Percentiles rank a stretch among this genome's conserved stretches.
Evolutionary conservation across 2,329 filamentous ascomycete species (phyloP).

Genomic region (Teratosphaeria viscida): DNA sequence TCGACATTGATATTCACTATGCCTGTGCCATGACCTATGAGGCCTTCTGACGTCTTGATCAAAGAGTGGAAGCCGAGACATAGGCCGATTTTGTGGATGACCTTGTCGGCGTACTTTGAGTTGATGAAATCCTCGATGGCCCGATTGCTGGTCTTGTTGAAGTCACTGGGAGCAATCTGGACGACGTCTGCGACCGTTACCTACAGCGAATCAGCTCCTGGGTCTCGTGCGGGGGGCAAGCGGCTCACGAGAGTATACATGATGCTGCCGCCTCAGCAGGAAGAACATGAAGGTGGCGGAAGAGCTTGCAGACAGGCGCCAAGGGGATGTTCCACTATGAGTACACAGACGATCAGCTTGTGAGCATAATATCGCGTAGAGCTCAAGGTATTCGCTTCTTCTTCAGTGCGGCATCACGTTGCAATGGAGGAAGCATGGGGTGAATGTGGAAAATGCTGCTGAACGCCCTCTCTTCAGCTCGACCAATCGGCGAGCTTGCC

Average conservation of each 20-base stretch:
- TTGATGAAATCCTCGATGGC: slow-evolving; percentile 97
- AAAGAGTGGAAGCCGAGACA: slow-evolving; percentile 92
- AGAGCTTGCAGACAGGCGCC: background rate
- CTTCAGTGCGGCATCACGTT: background rate
- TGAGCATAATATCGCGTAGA: background rate
- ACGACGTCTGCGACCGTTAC: slow-evolving; percentile 91
- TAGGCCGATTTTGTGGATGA: slow-evolving; percentile 86
- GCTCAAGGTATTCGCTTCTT: background rate
- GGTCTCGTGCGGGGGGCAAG: background rate
- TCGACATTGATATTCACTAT: slow-evolving; percentile 94
- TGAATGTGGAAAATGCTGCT: background rate
- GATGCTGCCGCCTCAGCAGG: background rate
- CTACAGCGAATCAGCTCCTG: slow-evolving; percentile 37
- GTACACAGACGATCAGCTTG: background rate
- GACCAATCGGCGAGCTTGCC: background rate
- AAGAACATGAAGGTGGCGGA: background rate
- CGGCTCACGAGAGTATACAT: slow-evolving; percentile 18
- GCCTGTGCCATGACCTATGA: slow-evolving; percentile 87
- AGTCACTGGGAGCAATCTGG: slow-evolving; percentile 81
- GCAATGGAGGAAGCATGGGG: background rate
- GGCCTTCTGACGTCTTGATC: slow-evolving; percentile 68
- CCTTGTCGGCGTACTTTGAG: slow-evolving; percentile 89
- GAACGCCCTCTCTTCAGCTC: background rate
- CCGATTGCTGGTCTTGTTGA: slow-evolving; percentile 68
- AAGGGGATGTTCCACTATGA: background rate